Evolutionary conservation across 257 asterid species (phyloP).

Genomic region (Jaltomata sinuosa): DNA sequence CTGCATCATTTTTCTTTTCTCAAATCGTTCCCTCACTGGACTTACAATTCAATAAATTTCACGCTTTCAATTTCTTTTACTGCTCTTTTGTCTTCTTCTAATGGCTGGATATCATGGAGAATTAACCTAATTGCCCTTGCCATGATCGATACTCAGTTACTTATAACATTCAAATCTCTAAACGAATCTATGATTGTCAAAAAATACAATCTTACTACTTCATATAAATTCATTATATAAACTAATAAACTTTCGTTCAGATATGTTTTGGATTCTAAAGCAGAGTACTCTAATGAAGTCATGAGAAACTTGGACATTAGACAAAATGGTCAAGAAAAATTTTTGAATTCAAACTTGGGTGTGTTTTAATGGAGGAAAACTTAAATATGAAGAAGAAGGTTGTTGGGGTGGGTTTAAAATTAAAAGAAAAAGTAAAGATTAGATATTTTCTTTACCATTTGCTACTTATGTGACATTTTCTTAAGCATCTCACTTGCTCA

Average conservation of each 20-base stretch:
- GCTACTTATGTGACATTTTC: too few species aligned
- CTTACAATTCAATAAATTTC: constrained; percentile 23
- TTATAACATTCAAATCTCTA: constrained; percentile 34
- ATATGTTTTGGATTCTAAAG: constrained; percentile 33
- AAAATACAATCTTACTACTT: constrained; percentile 35
- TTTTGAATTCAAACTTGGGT: too few species aligned
- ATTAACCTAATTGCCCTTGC: constrained; percentile 47
- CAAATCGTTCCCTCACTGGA: constrained; percentile 58
- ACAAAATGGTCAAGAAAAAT: too few species aligned
- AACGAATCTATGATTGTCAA: constrained; percentile 42
- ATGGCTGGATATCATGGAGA: constrained; percentile 88
- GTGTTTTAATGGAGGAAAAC: too few species aligned
- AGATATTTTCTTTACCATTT: too few species aligned
- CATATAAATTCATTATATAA: constrained; percentile 25
- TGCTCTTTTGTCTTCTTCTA: constrained; percentile 36
- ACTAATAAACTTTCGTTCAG: constrained; percentile 31
- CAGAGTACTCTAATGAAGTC: constrained; percentile 29
- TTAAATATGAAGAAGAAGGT: too few species aligned
- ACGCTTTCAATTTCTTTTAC: constrained; percentile 49
- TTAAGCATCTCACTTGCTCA: too few species aligned
- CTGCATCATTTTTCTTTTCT: constrained; percentile 53
- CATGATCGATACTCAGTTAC: constrained; percentile 56
- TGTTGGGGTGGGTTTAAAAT: too few species aligned
- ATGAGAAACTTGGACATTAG: constrained; percentile 42
- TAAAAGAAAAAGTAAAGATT: too few species aligned